These are phyloP conservation scores for Fremontodendron californicum DNA, from an alignment of 345 rosid genomes.

Conservation along the genomic window DNA sequence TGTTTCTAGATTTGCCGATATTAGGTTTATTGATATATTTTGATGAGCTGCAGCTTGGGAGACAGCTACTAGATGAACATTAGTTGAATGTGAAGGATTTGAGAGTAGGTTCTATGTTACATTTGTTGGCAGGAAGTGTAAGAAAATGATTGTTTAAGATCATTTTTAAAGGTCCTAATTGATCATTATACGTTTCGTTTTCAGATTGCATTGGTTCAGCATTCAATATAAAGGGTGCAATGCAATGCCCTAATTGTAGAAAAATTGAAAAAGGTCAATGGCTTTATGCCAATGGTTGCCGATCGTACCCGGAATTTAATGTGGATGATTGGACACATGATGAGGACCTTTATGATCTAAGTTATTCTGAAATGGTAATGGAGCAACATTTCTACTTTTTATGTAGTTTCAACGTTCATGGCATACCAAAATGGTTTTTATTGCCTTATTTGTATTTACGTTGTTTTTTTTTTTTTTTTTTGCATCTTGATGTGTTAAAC, in stretches of 20 bases:
- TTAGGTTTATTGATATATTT: background rate
- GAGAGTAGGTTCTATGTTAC: background rate
- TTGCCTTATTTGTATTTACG: background rate
- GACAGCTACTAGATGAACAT: background rate
- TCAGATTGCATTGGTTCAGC: constrained; percentile 99
- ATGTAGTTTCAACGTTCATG: background rate
- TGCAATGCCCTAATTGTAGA: constrained; percentile 99
- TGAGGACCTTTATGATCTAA: constrained; percentile 78
- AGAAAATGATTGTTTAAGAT: background rate
- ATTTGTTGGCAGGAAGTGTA: background rate
- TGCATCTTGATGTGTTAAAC: background rate
- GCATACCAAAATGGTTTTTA: background rate
- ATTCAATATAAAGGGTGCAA: constrained; percentile 86
- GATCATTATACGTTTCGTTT: constrained; percentile 9
- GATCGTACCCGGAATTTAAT: constrained; percentile 67
- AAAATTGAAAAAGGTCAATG: constrained; percentile 98
- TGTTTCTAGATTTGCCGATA: background rate
- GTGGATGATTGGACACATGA: constrained; percentile 92
- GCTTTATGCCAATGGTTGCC: constrained; percentile 85
- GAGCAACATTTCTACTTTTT: background rate
- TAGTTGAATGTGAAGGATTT: background rate
- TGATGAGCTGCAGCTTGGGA: background rate
- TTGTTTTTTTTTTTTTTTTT: background rate
- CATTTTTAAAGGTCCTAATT: background rate
- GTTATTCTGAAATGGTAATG: constrained; percentile 83